Evolutionary conservation across 257 asterid genomes (phyloP), one percentile per base, ranked within the genome.

Genomic region (Osmanthus fragrans): DNA sequence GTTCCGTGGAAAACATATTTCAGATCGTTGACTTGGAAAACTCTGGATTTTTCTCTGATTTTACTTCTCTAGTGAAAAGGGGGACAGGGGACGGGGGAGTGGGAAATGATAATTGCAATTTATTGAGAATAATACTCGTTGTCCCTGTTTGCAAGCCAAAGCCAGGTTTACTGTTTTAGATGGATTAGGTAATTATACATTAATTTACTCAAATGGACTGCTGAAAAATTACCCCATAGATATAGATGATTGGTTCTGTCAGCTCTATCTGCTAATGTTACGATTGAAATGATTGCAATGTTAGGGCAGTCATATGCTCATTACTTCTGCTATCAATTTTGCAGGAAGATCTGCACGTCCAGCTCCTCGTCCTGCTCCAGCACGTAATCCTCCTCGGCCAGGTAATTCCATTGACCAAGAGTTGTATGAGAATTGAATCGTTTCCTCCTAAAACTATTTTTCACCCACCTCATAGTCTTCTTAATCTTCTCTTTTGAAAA

Each of bases 341-440:
- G 56, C 85, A 90, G 97, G 97, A 84, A 87, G 92, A 86, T 82
- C 94, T 80, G 84, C 96, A 25, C 96, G 94, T 54, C 72, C 97
- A 9, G 90, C 97, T 29, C 88, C 90, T 74, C 96, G 94, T 64
- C 84, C 86, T 30, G 87, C 92, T 8, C 81, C 90, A 12, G 82
- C 85, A 16, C 84, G 91, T 27, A 78, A 69, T 23, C 89, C 90
- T 19, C 85, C 91, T 27, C 79, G 76, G 60, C 70, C 81, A 82
- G 92, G 96, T 90, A 66, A 12, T 21, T 27, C 54, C 36, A 42
- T 51, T 0, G 36, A 79, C 33, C 19, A 15, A 23, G 36, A 51
- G 54, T 19, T 40, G 36, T 11, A 5, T 27, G 40, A 39, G 10
- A 27, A 30, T 72, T 71, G 6, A 8, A 39, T 70, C 9, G 56